These are phyloP conservation scores for Hypsizygus ulmarius DNA, from an alignment of 1,284 basidiomycete species.

Conservation along the genomic window DNA sequence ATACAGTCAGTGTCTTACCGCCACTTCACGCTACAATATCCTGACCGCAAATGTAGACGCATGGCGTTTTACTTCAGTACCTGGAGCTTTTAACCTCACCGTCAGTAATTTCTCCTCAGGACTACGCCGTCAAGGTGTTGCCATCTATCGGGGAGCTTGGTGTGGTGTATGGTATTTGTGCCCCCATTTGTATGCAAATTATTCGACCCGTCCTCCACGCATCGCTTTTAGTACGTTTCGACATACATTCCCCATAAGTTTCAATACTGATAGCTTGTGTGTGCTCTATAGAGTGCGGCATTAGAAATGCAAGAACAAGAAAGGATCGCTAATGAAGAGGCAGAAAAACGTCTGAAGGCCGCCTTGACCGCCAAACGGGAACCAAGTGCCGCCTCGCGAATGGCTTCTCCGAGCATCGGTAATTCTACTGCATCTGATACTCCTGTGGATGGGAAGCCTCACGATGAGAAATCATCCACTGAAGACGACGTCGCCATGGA, in stretches of 20 bases:
- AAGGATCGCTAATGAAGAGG: constrained; percentile 63
- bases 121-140: constrained; percentile 63
- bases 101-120: constrained; percentile 53
- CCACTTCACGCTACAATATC: constrained; percentile 11
- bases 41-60: constrained; percentile 49
- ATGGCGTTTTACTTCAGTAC: constrained; percentile 76
- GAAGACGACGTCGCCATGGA: constrained; percentile 58
- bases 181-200: constrained; percentile 89
- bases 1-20: constrained; percentile 60
- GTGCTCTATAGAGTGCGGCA: constrained; percentile 45
- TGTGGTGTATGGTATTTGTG: constrained; percentile 72
- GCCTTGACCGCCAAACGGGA: constrained; percentile 74
- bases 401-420: constrained; percentile 55
- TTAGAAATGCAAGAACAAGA: constrained; percentile 63
- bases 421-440: constrained; percentile 28
- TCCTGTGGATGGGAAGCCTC: constrained; percentile 30
- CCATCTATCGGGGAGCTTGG: constrained; percentile 75
- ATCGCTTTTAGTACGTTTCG: constrained; percentile 56
- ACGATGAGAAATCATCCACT: constrained; percentile 27
- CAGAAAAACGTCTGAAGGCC: constrained; percentile 74
- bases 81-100: constrained; percentile 70
- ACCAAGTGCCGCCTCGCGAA: constrained; percentile 54
- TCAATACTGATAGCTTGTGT: not conserved
- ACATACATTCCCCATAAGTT: constrained; percentile 7
- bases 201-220: constrained; percentile 78